Conservation (phyloP, 805 yeast genomes). For the Metschnikowia chrysomelidarum region DNA sequence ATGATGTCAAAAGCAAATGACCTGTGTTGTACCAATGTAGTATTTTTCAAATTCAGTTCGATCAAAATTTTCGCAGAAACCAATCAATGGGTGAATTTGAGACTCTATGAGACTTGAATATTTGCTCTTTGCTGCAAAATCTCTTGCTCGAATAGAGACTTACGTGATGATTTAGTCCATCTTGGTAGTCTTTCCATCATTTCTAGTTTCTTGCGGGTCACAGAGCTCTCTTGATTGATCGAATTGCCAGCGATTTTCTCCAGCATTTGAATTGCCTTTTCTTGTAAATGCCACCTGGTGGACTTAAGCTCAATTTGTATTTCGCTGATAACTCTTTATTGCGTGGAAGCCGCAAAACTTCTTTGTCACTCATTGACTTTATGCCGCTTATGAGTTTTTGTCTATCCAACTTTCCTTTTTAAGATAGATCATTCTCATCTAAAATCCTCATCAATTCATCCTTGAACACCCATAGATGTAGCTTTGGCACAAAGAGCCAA, state of each 20-base stretch:
- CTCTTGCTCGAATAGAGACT: conserved; percentile 14
- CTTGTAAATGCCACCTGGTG: conserved; percentile 22
- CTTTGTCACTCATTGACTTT: conserved; percentile 25
- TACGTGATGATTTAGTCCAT: conserved; percentile 12
- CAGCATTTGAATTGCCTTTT: conserved; percentile 18
- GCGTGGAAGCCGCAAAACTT: conserved; percentile 21
- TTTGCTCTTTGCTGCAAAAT: no score
- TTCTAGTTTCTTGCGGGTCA: conserved; percentile 3
- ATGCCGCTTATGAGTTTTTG: conserved; percentile 19
- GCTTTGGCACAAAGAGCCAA: conserved; percentile 19
- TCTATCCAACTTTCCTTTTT: conserved; percentile 4
- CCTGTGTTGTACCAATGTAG: no score
- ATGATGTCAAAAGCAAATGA: no score
- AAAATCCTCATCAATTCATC: conserved; percentile 15
- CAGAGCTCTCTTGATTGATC: not conserved
- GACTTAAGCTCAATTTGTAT: conserved; percentile 20
- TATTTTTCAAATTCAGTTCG: no score
- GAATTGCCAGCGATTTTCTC: conserved; percentile 12
- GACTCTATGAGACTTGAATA: no score
- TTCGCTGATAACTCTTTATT: conserved; percentile 23
- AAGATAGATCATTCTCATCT: conserved; percentile 4
- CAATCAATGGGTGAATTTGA: no score
- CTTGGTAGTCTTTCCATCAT: conserved; percentile 6
- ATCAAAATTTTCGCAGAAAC: no score
- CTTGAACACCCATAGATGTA: conserved; percentile 22